Percentiles rank a stretch among this genome's conserved stretches.
phyloP scores from a whole-genome alignment of 768 basidiomycete genomes.

The Neoboletus brunneissimus region DNA sequence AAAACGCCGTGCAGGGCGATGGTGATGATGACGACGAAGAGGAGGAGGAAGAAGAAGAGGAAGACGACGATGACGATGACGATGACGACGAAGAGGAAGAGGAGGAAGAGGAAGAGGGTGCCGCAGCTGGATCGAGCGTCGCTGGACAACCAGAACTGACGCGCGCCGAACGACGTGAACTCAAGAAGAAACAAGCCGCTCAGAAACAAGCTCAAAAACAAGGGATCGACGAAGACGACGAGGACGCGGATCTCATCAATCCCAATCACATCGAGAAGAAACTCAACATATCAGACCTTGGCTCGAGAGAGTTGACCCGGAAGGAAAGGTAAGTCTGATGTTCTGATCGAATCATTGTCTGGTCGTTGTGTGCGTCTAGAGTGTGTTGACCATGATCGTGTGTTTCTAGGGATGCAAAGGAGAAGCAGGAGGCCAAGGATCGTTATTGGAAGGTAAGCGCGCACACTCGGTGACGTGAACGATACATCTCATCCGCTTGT shows the following conservation, averaged over 20 bases:
- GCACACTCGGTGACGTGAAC: not conserved
- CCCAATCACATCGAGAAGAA: constrained; percentile 76
- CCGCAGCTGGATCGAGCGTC: constrained; percentile 29
- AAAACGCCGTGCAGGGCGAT: constrained; percentile 33
- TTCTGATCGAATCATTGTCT: not conserved
- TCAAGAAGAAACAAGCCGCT: constrained; percentile 78
- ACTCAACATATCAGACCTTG: constrained; percentile 73
- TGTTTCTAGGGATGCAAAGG: constrained; percentile 74
- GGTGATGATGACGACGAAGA: constrained; percentile 39
- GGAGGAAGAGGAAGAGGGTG: constrained; percentile 42
- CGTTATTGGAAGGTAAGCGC: constrained; percentile 76
- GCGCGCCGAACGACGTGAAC: constrained; percentile 68
- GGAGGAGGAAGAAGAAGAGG: constrained; percentile 25
- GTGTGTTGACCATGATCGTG: not conserved
- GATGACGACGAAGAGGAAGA: constrained; percentile 42
- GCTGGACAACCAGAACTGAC: constrained; percentile 53
- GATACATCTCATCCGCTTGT: not conserved
- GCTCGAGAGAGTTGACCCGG: constrained; percentile 58
- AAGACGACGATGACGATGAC: constrained; percentile 42
- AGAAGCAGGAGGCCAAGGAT: constrained; percentile 87
- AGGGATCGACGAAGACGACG: constrained; percentile 48
- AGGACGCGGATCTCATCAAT: constrained; percentile 73
- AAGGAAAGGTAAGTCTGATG: constrained; percentile 53
- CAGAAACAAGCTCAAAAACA: constrained; percentile 39
- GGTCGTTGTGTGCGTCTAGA: not conserved